These are phyloP conservation scores for Magnusiomyces paraingens DNA, from an alignment of 1,139 yeast species.

Conservation along the genomic window DNA sequence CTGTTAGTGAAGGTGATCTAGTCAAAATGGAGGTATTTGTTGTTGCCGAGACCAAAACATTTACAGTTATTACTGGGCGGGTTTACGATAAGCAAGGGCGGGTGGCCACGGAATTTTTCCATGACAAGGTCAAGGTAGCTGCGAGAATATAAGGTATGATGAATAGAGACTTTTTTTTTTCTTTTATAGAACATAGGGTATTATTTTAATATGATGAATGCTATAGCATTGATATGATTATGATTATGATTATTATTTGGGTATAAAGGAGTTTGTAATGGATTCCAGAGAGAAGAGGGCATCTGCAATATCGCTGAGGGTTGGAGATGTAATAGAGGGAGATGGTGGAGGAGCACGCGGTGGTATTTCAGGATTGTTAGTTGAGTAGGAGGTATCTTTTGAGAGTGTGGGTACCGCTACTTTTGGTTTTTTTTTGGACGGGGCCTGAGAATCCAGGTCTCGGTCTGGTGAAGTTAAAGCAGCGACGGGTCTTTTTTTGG, in stretches of 20 bases:
- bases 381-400: conserved; percentile 27
- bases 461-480: neutral
- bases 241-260: neutral
- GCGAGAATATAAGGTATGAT: neutral
- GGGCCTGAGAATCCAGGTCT: neutral
- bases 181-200: neutral
- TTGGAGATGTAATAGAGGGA: too few relatives aligned
- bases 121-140: conserved; percentile 1
- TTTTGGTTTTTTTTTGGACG: neutral
- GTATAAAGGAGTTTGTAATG: neutral
- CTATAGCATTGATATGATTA: neutral
- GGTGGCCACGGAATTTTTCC: neutral
- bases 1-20: neutral
- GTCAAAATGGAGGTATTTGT: neutral
- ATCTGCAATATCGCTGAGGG: neutral
- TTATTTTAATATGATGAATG: neutral
- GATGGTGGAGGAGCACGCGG: neutral
- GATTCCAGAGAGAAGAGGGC: neutral
- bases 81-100: neutral
- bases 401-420: neutral
- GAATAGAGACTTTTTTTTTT: neutral
- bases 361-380: conserved; percentile 6
- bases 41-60: neutral
- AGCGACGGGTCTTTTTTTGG: neutral
- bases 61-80: neutral